Percentiles rank a stretch among this genome's conserved stretches.
phyloP scores from a whole-genome alignment of 768 basidiomycete genomes.

The Macrolepiota fuliginosa region DNA sequence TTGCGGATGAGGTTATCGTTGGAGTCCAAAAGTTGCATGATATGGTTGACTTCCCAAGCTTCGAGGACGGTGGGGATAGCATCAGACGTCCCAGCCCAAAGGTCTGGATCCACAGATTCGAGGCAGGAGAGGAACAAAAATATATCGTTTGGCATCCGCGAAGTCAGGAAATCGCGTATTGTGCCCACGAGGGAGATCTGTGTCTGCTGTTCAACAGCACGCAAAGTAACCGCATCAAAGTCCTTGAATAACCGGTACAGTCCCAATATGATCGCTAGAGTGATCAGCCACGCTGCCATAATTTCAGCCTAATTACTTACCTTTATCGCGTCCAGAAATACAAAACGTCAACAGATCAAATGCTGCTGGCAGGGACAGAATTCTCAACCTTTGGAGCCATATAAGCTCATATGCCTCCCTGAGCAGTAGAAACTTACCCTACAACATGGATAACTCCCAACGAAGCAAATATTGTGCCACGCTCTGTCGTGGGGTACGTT shows the following conservation, averaged over 20 bases:
- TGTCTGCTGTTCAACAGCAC: slow-evolving; percentile 22
- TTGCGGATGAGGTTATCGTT: slow-evolving; percentile 55
- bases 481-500: background rate
- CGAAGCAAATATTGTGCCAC: background rate
- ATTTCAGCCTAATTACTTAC: background rate
- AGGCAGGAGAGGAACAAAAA: slow-evolving; percentile 70
- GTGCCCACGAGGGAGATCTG: slow-evolving; percentile 36
- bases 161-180: slow-evolving; percentile 59
- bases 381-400: background rate
- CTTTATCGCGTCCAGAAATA: background rate
- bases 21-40: slow-evolving; percentile 68
- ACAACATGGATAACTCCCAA: background rate
- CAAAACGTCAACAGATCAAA: background rate
- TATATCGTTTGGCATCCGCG: slow-evolving; percentile 54
- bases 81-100: slow-evolving; percentile 68
- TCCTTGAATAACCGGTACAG: slow-evolving; percentile 34
- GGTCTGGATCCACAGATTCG: slow-evolving; percentile 47
- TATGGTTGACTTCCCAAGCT: slow-evolving; percentile 68
- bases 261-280: slow-evolving; percentile 29
- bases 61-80: slow-evolving; percentile 55
- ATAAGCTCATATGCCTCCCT: background rate
- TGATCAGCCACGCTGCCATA: background rate
- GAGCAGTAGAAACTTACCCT: background rate
- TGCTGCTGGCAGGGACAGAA: background rate
- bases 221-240: slow-evolving; percentile 25